phyloP scores from a whole-genome alignment of 2,329 filamentous ascomycete genomes.

The Hymenoscyphus scutula region DNA sequence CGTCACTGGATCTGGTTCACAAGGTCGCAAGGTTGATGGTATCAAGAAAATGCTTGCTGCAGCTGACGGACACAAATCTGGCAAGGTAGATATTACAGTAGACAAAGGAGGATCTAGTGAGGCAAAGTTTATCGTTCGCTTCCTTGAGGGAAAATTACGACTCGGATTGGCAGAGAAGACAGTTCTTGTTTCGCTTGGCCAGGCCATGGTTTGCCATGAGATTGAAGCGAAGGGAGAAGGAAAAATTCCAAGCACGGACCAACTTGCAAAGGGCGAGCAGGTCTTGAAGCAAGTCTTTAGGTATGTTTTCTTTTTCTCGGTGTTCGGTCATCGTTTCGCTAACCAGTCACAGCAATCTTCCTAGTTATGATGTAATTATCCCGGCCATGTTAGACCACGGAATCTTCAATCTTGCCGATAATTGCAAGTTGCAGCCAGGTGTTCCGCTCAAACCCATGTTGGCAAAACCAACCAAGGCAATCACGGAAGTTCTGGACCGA shows the following conservation, averaged over 20 bases:
- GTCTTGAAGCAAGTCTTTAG: slow-evolving; percentile 89
- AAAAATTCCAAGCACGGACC: slow-evolving; percentile 67
- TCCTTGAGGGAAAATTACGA: slow-evolving; percentile 89
- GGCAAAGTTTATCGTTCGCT: slow-evolving; percentile 89
- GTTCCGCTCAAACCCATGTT: slow-evolving; percentile 98
- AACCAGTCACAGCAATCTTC: slow-evolving; percentile 69
- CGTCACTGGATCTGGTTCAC: slow-evolving; percentile 79
- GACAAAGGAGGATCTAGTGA: slow-evolving; percentile 94
- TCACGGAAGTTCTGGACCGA: slow-evolving; percentile 93
- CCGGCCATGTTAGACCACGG: slow-evolving; percentile 85
- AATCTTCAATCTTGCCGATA: slow-evolving; percentile 75
- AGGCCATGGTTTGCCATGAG: slow-evolving; percentile 85
- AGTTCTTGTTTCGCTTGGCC: slow-evolving; percentile 83
- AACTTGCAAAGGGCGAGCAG: slow-evolving; percentile 79
- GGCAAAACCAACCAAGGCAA: slow-evolving; percentile 96
- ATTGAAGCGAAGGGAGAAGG: slow-evolving; percentile 60
- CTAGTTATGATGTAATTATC: slow-evolving; percentile 92
- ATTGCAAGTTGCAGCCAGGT: slow-evolving; percentile 88
- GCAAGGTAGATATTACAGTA: slow-evolving; percentile 84
- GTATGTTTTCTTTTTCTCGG: slow-evolving; percentile 43
- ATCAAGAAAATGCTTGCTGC: slow-evolving; percentile 97
- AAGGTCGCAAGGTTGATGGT: slow-evolving; percentile 84
- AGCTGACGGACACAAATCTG: slow-evolving; percentile 70
- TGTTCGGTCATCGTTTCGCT: slow-evolving; percentile 29
- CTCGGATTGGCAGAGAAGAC: slow-evolving; percentile 91